Evolutionary conservation across 2,329 filamentous ascomycete genomes (phyloP).

Genomic region (Sporothrix globosa): DNA sequence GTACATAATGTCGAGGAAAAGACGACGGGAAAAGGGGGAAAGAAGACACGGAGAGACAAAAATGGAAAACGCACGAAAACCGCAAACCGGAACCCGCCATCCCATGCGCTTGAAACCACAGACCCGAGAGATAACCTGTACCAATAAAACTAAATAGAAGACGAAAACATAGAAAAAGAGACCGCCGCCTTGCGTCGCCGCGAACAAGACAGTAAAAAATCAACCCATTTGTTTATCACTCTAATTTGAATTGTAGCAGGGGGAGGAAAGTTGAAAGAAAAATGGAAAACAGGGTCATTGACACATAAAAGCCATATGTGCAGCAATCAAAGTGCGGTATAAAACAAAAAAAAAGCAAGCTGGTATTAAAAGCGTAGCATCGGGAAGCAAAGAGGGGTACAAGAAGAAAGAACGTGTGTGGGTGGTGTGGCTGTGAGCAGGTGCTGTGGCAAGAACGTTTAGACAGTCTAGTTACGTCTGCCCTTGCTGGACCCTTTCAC

Average conservation of each 20-base stretch:
- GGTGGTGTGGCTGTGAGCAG: background rate
- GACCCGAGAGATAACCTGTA: constrained; percentile 7
- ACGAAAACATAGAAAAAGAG: constrained; percentile 16
- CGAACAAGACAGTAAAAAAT: constrained; percentile 18
- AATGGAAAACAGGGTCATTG: background rate
- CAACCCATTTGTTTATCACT: constrained; percentile 23
- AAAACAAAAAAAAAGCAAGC: constrained; percentile 3
- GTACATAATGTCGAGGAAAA: constrained; percentile 1
- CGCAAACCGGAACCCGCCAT: constrained; percentile 23
- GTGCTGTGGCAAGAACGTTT: background rate
- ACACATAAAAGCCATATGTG: constrained; percentile 29
- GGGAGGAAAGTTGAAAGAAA: background rate
- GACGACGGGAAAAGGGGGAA: background rate
- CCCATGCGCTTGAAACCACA: constrained; percentile 26
- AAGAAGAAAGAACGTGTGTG: constrained; percentile 25
- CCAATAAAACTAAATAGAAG: constrained; percentile 16
- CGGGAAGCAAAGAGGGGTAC: constrained; percentile 27
- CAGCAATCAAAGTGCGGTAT: constrained; percentile 5
- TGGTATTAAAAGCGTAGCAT: constrained; percentile 28
- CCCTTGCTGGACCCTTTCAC: constrained; percentile 49
- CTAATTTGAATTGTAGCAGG: constrained; percentile 19
- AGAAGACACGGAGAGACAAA: background rate
- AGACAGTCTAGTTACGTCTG: constrained; percentile 40
- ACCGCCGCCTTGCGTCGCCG: constrained; percentile 31
- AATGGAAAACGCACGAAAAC: background rate